These are phyloP conservation scores for Sambucus nigra DNA, from an alignment of 129 eudicot genomes.

Conservation along the genomic window DNA sequence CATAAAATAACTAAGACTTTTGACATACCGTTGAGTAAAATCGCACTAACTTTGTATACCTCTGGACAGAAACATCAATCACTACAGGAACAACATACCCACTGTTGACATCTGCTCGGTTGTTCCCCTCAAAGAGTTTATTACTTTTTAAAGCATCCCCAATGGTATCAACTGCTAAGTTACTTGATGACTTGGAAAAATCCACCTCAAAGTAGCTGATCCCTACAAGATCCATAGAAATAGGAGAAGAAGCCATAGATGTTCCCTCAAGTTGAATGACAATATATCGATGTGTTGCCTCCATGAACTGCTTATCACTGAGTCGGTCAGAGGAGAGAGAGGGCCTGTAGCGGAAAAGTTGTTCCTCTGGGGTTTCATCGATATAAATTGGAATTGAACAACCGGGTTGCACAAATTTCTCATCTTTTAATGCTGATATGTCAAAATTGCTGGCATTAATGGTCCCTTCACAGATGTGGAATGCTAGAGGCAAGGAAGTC, in stretches of 20 bases:
- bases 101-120: slow-evolving; percentile 17
- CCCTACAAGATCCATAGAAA: slow-evolving; percentile 94
- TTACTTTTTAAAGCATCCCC: slow-evolving; percentile 26
- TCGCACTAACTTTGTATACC: slow-evolving; percentile 72
- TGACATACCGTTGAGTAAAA: slow-evolving; percentile 79
- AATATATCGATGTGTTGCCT: slow-evolving; percentile 66
- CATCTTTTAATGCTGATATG: slow-evolving; percentile 35
- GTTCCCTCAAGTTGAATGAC: slow-evolving; percentile 80
- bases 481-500: slow-evolving; percentile 77
- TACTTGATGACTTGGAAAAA: slow-evolving; percentile 57
- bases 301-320: slow-evolving; percentile 36
- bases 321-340: slow-evolving; percentile 55
- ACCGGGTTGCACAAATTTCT: slow-evolving; percentile 53
- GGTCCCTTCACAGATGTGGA: slow-evolving; percentile 48
- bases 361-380: slow-evolving; percentile 49
- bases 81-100: slow-evolving; percentile 82
- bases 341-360: slow-evolving; percentile 38
- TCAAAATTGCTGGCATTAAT: slow-evolving; percentile 28
- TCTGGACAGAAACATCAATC: slow-evolving; percentile 84
- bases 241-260: slow-evolving; percentile 59
- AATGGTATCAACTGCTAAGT: slow-evolving; percentile 21
- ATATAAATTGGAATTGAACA: slow-evolving; percentile 65
- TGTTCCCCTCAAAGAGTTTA: slow-evolving; percentile 15
- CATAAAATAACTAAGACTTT: neutral
- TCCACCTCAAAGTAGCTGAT: slow-evolving; percentile 80